These are phyloP conservation scores for Boletus barrowsii DNA, from an alignment of 768 basidiomycete genomes.

Conservation along the genomic window DNA sequence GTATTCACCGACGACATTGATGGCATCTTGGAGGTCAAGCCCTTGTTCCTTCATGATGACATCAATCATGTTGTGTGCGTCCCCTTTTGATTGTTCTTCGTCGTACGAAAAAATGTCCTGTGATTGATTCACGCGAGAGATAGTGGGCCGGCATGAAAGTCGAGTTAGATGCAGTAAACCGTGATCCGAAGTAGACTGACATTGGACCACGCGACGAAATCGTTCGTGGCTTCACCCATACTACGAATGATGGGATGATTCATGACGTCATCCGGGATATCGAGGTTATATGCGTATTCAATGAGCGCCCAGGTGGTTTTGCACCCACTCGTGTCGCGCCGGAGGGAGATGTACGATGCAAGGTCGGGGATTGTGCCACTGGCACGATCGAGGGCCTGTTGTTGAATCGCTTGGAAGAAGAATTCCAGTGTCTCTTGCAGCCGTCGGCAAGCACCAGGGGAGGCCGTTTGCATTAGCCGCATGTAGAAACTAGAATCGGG, in stretches of 20 bases:
- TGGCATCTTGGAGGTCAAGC: conserved; percentile 67
- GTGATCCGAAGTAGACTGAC: conserved; percentile 41
- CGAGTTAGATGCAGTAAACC: neutral
- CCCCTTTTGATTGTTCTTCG: conserved; percentile 76
- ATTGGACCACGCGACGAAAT: conserved; percentile 84
- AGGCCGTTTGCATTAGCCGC: conserved; percentile 61
- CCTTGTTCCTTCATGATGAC: conserved; percentile 73
- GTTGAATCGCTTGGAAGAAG: conserved; percentile 75
- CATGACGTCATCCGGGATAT: conserved; percentile 81
- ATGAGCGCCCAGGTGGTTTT: conserved; percentile 81
- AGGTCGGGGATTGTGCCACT: conserved; percentile 66
- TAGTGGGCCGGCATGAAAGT: neutral
- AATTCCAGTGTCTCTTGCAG: conserved; percentile 78
- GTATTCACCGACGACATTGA: conserved; percentile 73
- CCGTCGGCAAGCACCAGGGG: conserved; percentile 62
- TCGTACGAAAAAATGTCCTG: conserved; percentile 87
- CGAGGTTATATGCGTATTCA: conserved; percentile 75
- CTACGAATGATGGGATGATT: conserved; percentile 64
- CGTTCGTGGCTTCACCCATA: conserved; percentile 75
- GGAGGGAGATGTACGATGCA: conserved; percentile 76
- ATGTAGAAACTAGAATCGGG: conserved; percentile 55
- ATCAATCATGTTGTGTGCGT: conserved; percentile 82
- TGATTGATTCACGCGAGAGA: neutral
- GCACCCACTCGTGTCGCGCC: conserved; percentile 80
- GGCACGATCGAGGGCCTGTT: conserved; percentile 68